These are phyloP conservation scores for Teratosphaeria pseudoeucalypti DNA, from an alignment of 2,329 filamentous ascomycete genomes.

Conservation along the genomic window DNA sequence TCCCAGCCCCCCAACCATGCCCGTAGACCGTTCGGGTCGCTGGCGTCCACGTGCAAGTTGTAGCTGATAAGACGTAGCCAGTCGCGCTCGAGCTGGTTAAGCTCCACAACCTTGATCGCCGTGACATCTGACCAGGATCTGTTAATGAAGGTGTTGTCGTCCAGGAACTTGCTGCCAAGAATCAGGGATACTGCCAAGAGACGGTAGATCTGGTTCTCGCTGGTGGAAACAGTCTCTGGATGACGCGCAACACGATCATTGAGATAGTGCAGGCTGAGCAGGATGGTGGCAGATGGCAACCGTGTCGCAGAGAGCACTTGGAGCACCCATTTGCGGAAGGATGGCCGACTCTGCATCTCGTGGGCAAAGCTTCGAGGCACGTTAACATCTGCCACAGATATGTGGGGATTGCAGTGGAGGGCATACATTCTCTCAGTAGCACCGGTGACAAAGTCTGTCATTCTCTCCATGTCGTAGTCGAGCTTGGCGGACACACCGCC, in stretches of 20 bases:
- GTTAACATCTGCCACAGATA: conserved; percentile 53
- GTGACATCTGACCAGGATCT: conserved; percentile 94
- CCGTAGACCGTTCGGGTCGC: conserved; percentile 60
- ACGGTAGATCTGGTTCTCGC: conserved; percentile 67
- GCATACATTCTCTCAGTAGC: conserved; percentile 69
- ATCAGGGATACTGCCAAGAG: conserved; percentile 77
- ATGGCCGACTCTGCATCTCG: conserved; percentile 51
- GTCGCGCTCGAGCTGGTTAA: conserved; percentile 77
- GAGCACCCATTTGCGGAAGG: conserved; percentile 84
- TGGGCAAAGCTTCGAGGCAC: conserved; percentile 53
- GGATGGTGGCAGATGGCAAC: conserved; percentile 80
- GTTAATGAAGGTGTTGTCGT: conserved; percentile 97
- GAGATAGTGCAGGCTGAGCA: conserved; percentile 82
- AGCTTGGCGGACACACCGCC: conserved; percentile 88
- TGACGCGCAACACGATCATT: conserved; percentile 57
- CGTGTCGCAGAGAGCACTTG: conserved; percentile 85
- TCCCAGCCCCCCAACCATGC: conserved; percentile 59
- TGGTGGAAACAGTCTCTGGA: conserved; percentile 27
- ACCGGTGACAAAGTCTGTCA: conserved; percentile 90
- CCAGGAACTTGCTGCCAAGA: conserved; percentile 87
- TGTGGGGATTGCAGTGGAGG: conserved; percentile 40
- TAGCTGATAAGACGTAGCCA: conserved; percentile 78
- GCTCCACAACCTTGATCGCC: conserved; percentile 70
- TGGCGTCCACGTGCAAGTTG: conserved; percentile 76
- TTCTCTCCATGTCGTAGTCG: conserved; percentile 92